Conservation (phyloP, 169 alveolate species). For the Theileria orientalis region DNA sequence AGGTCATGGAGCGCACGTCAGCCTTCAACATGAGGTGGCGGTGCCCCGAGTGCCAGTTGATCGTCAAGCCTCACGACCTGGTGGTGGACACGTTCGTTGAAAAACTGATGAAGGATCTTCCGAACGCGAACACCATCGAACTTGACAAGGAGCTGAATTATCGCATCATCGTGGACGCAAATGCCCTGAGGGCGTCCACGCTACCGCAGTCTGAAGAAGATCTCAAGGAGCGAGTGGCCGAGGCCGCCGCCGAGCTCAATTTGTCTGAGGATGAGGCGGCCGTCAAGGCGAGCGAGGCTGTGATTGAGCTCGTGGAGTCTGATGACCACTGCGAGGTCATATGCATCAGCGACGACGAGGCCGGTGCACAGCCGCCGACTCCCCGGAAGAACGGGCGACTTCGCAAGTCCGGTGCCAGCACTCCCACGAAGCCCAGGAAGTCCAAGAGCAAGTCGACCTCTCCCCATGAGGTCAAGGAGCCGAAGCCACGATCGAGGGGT, state of each 20-base stretch:
- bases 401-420: too few relatives aligned
- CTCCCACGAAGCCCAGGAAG: not conserved
- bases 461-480: too few relatives aligned
- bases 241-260: not conserved
- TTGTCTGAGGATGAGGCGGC: not conserved
- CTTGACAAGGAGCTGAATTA: slow-evolving; percentile 46
- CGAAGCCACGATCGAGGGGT: not conserved
- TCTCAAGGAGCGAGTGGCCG: not conserved
- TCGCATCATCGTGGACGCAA: not conserved
- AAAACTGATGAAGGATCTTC: slow-evolving; percentile 63
- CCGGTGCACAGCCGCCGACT: not conserved
- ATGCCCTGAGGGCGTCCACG: not conserved
- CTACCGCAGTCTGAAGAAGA: not conserved
- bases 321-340: not conserved
- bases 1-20: slow-evolving; percentile 83
- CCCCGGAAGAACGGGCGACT: not conserved
- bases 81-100: slow-evolving; percentile 83
- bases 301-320: not conserved
- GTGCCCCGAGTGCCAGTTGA: slow-evolving; percentile 89
- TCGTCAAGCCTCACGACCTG: slow-evolving; percentile 82
- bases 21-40: slow-evolving; percentile 91
- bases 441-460: not conserved
- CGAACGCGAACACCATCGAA: slow-evolving; percentile 66
- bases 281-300: not conserved
- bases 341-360: slow-evolving; percentile 8